Base-by-base conservation (phyloP, 208 protist species). In the Trichomonas gallinae region DNA sequence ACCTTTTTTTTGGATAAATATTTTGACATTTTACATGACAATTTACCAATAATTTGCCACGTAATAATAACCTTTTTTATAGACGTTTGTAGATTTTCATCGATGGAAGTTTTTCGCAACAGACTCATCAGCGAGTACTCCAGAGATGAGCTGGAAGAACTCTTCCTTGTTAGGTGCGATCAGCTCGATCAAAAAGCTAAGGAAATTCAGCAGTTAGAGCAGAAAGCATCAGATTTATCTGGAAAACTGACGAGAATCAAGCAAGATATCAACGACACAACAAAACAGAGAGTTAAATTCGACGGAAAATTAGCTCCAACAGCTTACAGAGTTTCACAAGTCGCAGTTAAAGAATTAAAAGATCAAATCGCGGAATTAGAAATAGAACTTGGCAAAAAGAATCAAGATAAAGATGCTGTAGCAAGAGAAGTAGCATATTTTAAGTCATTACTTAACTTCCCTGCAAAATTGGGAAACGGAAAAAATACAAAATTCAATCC, bases 41-140 rank as follows among this genome's bases (percentile, higher is more conserved):
- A 51, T 15, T 51, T 51, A 51, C 3, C 3, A 51, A 15, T 51
- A 51, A 3, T 15, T 51, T 3, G 13, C 46, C 9, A 51, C 13
- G 13, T 51, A 51, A 51, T 51, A 51, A 51, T 51, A 51, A 51
- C 46, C 46, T 51, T 51, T 51, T 51, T 51, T 51, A 3, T 3
- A 51, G 46, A 51, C 46, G 46, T 51, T 51, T 51, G 13, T 51
- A 51, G 46, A 51, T 3, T 51, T n/a, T 89, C 11, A 89, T 46
- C n/a, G 83, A 51, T 48, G 42, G 87, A 58, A 93, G 44, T 93
- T 38, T 93, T 93, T 93, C 87, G 87, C 44, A 93, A 93, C 31
- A 34, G 44, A 15, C 87, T 93, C 45, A 42, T 93, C 31, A 17
- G 40, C 10, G 87, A 93, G 31, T 93, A 93, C 45, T 51, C 87